phyloP scores from a whole-genome alignment of 106 monocot genomes.

The Platanthera guangdongensis region DNA sequence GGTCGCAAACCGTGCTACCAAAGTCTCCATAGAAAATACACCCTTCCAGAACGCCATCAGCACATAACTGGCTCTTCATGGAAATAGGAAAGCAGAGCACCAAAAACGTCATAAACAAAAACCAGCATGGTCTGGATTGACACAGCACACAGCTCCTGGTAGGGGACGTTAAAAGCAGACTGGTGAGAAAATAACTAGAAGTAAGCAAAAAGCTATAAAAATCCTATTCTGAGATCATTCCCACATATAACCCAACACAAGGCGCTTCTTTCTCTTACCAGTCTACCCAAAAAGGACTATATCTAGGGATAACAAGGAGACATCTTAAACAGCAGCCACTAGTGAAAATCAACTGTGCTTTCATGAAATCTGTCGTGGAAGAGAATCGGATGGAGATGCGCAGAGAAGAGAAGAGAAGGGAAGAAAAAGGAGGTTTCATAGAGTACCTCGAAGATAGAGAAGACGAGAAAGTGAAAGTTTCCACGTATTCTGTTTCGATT shows the following conservation, averaged over 20 bases:
- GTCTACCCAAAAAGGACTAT: background rate
- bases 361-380: background rate
- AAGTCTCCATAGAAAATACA: conserved; percentile 15
- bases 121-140: background rate
- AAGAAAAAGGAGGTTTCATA: background rate
- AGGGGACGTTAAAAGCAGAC: background rate
- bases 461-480: background rate
- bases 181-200: background rate
- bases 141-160: background rate
- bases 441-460: conserved; percentile 1
- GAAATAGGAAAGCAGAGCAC: conserved; percentile 7
- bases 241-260: background rate
- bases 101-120: conserved; percentile 7
- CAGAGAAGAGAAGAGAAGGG: background rate
- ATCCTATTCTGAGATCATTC: conserved; percentile 1
- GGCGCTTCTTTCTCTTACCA: background rate
- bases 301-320: background rate
- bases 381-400: background rate
- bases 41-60: conserved; percentile 11
- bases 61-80: background rate
- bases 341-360: background rate
- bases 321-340: background rate
- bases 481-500: background rate
- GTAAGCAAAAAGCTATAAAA: background rate
- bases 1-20: background rate